These are phyloP conservation scores for Candida tunisiensis DNA, from an alignment of 1,139 yeast genomes.

Conservation along the genomic window DNA sequence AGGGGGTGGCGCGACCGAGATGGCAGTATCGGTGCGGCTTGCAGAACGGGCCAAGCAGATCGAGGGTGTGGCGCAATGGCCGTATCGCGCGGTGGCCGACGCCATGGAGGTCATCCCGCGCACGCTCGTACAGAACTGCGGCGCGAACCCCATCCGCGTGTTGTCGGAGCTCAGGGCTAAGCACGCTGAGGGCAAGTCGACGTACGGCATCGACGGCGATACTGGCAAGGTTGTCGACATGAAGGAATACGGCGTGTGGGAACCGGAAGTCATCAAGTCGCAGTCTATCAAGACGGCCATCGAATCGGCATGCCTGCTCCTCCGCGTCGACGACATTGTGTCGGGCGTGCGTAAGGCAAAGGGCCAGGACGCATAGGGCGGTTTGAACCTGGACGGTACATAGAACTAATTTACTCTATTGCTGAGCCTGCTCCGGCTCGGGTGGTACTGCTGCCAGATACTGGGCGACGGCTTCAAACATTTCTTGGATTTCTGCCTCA, in stretches of 20 bases:
- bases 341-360: conserved; percentile 62
- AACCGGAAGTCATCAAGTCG: conserved; percentile 94
- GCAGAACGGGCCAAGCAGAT: conserved; percentile 83
- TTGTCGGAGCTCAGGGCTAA: conserved; percentile 87
- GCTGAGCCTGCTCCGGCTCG: background rate
- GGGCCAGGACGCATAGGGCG: background rate
- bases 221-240: conserved; percentile 87
- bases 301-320: conserved; percentile 86
- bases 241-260: conserved; percentile 96
- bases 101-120: conserved; percentile 98
- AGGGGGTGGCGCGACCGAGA: conserved; percentile 99
- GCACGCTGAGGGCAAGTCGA: conserved; percentile 72
- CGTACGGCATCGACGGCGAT: conserved; percentile 92
- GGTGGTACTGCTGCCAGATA: conserved; percentile 8
- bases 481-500: conserved; percentile 40
- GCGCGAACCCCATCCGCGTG: conserved; percentile 86
- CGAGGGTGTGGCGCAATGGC: conserved; percentile 97
- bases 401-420: no score
- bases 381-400: no score
- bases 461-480: conserved; percentile 29
- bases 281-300: conserved; percentile 95
- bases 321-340: conserved; percentile 95
- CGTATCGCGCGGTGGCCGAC: conserved; percentile 96
- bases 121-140: conserved; percentile 92
- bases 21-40: conserved; percentile 86